Percentiles rank a stretch among this genome's conserved stretches.
These are phyloP conservation scores for Pythium diclinum DNA, from an alignment of 352 stramenopile species.

Conservation along the genomic window DNA sequence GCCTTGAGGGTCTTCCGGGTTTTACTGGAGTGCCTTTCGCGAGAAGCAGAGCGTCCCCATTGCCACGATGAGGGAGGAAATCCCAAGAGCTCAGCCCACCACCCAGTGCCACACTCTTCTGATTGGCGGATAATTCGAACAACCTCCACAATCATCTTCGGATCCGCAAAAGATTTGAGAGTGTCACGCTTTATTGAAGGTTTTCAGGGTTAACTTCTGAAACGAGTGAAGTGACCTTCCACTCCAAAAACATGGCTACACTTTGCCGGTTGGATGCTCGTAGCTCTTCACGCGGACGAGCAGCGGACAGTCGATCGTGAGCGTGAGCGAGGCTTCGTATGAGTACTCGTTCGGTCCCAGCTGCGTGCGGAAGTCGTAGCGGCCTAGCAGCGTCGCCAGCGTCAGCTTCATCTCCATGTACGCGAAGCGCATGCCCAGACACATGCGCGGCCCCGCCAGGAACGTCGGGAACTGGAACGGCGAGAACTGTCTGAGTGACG, in stretches of 20 bases:
- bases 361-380: slow-evolving; percentile 42
- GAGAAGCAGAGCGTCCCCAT: background rate
- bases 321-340: slow-evolving; percentile 22
- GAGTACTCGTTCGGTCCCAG: slow-evolving; percentile 41
- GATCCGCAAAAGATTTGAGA: background rate
- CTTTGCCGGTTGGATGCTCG: background rate
- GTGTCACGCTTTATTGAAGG: background rate
- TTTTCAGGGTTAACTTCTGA: background rate
- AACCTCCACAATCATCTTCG: background rate
- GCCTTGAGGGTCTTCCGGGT: slow-evolving; percentile 27
- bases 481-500: slow-evolving; percentile 37
- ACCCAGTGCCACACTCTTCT: background rate
- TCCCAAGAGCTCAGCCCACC: background rate
- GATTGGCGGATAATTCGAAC: slow-evolving; percentile 1
- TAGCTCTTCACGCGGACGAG: background rate
- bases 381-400: slow-evolving; percentile 37
- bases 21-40: slow-evolving; percentile 20
- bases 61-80: background rate
- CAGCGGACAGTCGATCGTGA: background rate
- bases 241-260: background rate
- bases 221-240: background rate
- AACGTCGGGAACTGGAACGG: slow-evolving; percentile 57
- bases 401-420: slow-evolving; percentile 53
- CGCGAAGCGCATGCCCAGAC: slow-evolving; percentile 57
- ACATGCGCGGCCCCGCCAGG: slow-evolving; percentile 47